These are phyloP conservation scores for Anacardium occidentale DNA, from an alignment of 345 rosid species.

Conservation along the genomic window DNA sequence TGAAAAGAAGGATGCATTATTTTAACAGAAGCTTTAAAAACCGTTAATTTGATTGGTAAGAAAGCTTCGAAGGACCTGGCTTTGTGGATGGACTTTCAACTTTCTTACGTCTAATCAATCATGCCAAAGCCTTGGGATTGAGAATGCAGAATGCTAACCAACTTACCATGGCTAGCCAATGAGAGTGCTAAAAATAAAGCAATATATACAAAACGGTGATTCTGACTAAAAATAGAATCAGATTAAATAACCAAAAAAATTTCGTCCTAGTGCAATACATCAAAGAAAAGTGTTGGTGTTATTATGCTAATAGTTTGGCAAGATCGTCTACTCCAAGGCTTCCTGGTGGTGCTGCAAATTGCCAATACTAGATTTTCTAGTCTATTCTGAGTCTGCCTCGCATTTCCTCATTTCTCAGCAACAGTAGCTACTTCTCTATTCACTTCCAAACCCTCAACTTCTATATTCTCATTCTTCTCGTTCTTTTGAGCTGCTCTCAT, in stretches of 20 bases:
- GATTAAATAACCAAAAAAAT: neutral
- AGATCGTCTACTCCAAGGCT: slow-evolving; percentile 78
- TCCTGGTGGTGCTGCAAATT: slow-evolving; percentile 46
- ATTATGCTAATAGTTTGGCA: slow-evolving; percentile 68
- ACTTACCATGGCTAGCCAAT: too few species aligned
- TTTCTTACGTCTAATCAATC: neutral
- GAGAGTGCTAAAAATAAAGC: neutral
- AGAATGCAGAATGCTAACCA: too few species aligned
- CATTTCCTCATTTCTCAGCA: slow-evolving; percentile 11
- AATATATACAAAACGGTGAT: neutral
- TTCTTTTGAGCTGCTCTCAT: slow-evolving; percentile 34
- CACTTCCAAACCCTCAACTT: slow-evolving; percentile 20
- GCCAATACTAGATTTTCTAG: slow-evolving; percentile 21
- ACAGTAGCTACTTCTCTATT: slow-evolving; percentile 20
- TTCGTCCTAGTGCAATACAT: slow-evolving; percentile 8
- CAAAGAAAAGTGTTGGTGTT: neutral
- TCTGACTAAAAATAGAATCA: neutral
- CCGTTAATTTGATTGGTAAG: too few species aligned
- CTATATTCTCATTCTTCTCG: slow-evolving; percentile 30
- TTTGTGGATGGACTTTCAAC: neutral
- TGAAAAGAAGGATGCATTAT: neutral
- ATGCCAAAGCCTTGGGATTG: neutral
- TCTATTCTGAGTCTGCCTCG: slow-evolving; percentile 26
- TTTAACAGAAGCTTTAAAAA: too few species aligned
- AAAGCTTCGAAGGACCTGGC: neutral